Evolutionary conservation across 331 rosid species (phyloP).

Genomic region (Pyracantha coccinea): DNA sequence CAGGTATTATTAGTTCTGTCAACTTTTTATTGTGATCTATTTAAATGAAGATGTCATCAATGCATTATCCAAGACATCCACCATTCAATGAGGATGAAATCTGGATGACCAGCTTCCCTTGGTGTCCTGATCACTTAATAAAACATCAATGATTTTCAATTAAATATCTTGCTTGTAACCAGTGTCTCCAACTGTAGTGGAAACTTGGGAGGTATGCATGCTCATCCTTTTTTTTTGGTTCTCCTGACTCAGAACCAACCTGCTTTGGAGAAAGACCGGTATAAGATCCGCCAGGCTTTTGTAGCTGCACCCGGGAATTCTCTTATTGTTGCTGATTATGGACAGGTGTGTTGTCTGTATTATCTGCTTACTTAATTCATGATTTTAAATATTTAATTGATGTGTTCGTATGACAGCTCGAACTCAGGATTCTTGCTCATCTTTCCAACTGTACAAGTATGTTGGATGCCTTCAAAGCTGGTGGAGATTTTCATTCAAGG

Average conservation of each 20-base stretch:
- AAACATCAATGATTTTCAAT: not conserved
- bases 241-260: constrained; percentile 77
- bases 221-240: not conserved
- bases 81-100: not conserved
- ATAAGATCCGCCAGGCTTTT: constrained; percentile 94
- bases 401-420: constrained; percentile 58
- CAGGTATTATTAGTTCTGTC: constrained; percentile 47
- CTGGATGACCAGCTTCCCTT: constrained; percentile 2
- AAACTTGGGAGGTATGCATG: not conserved
- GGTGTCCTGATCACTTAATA: not conserved
- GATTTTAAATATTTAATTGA: constrained; percentile 19
- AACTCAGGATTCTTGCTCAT: constrained; percentile 96
- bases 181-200: constrained; percentile 5
- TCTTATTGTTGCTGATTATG: constrained; percentile 94
- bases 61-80: not conserved
- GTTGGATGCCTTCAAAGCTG: constrained; percentile 91
- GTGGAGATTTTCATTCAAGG: constrained; percentile 99
- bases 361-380: not conserved
- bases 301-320: constrained; percentile 90
- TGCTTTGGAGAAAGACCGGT: constrained; percentile 93
- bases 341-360: constrained; percentile 58
- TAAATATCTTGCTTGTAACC: not conserved
- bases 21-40: not conserved
- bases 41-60: not conserved
- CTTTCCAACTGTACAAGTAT: constrained; percentile 92